Base-by-base conservation (phyloP, 106 monocot species). In the Posidonia australis region DNA sequence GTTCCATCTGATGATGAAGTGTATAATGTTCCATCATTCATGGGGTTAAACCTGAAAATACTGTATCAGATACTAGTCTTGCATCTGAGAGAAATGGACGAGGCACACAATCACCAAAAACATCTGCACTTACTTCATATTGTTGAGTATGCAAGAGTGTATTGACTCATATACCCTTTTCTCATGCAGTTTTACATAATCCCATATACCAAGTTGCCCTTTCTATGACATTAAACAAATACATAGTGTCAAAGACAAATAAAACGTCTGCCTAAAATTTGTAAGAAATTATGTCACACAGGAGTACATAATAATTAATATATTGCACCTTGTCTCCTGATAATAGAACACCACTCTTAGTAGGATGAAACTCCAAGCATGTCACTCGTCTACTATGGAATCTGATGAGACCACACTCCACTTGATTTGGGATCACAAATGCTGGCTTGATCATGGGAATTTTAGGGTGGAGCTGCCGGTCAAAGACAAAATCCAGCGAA, bases 1-100 rank as follows among this genome's bases (percentile, higher is more conserved):
- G 93, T 86, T 43, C 93, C 93, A 82, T 94, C 93, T 17, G 93
- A 94, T 3, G 93, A 94, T 54, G 93, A 83, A 26, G 86, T 84
- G 67, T 84, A 94, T 27, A 90, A 19, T 14, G 56, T 68, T 44
- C 62, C 76, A 73, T 86, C 84, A 77, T 86, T 86, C 47, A n/a
- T 36, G 16, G 58, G 31, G 54, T 74, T 77, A 76, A 94, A 86
- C 76, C 93, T 94, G 79, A 73, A 64, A 41, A 30, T 30, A 56
- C 5, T 9, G 1, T 17, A 7, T 9, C 29, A 60, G 13, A 14
- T 23, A 62, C 13, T 30, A 47, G 28, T 23, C 13, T 5, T 46
- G 18, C 45, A 11, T 22, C 16, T 45, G 57, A 21, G 13, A 27
- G 25, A 55, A 13, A 58, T 20, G 25, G 41, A 30, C 26, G 13